These are phyloP conservation scores for Gymnopilus dilepis DNA, from an alignment of 768 basidiomycete species.

Conservation along the genomic window DNA sequence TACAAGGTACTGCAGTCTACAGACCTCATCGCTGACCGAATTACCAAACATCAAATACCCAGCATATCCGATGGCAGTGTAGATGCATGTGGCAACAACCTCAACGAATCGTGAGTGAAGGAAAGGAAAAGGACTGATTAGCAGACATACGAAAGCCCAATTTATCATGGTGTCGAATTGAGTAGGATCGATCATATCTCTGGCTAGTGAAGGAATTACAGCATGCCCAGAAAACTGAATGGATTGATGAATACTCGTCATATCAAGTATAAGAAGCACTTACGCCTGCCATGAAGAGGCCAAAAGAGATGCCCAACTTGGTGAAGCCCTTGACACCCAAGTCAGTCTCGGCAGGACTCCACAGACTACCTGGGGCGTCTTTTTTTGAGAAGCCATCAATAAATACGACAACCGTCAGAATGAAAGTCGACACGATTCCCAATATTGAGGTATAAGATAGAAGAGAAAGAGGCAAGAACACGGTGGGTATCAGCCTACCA, in stretches of 20 bases:
- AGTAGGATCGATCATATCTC: slow-evolving; percentile 86
- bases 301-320: slow-evolving; percentile 81
- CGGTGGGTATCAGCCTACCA: slow-evolving; percentile 81
- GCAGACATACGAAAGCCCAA: slow-evolving; percentile 77
- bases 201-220: slow-evolving; percentile 86
- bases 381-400: slow-evolving; percentile 80
- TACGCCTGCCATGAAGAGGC: slow-evolving; percentile 92
- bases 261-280: slow-evolving; percentile 25
- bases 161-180: slow-evolving; percentile 85
- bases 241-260: neutral
- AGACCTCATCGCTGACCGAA: slow-evolving; percentile 78
- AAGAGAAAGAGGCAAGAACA: slow-evolving; percentile 84
- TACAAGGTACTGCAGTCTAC: too few species aligned
- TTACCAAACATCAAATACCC: slow-evolving; percentile 95
- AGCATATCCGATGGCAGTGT: slow-evolving; percentile 71
- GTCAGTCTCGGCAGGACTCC: slow-evolving; percentile 73
- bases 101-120: slow-evolving; percentile 29
- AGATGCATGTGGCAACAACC: slow-evolving; percentile 66
- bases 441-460: slow-evolving; percentile 90
- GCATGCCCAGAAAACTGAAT: slow-evolving; percentile 88
- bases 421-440: slow-evolving; percentile 78
- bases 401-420: slow-evolving; percentile 78
- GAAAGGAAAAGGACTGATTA: neutral
- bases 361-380: slow-evolving; percentile 80
- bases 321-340: slow-evolving; percentile 54